phyloP scores from a whole-genome alignment of 345 rosid genomes.

The Aurinia saxatilis region DNA sequence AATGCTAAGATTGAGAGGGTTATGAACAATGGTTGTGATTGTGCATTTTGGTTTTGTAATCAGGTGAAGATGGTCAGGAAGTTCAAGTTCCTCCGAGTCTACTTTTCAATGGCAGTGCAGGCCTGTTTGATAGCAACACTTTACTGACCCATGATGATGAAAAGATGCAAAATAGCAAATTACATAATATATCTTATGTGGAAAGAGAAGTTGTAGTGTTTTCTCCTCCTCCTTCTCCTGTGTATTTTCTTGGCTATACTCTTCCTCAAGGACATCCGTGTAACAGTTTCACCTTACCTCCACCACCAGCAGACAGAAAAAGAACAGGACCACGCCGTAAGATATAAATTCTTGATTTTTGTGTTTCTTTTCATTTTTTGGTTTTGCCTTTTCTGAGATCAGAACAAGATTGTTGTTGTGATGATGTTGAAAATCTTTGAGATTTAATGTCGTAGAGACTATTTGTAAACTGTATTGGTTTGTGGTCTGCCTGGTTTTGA shows the following conservation, averaged over 20 bases:
- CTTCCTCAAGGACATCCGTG: slow-evolving; percentile 99
- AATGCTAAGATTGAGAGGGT: background rate
- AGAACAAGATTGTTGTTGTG: slow-evolving; percentile 1
- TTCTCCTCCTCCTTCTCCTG: slow-evolving; percentile 55
- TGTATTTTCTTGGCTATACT: slow-evolving; percentile 72
- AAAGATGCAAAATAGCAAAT: slow-evolving; percentile 13
- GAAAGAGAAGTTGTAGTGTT: background rate
- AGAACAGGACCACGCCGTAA: slow-evolving; percentile 96
- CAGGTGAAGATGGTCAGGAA: slow-evolving; percentile 71
- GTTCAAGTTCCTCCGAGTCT: slow-evolving; percentile 36
- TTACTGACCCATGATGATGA: too few relatives aligned
- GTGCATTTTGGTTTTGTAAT: slow-evolving; percentile 14
- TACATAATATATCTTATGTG: slow-evolving; percentile 23
- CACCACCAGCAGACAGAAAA: slow-evolving; percentile 93
- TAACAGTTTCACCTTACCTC: slow-evolving; percentile 76
- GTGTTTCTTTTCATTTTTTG: background rate
- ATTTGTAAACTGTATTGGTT: slow-evolving; percentile 8
- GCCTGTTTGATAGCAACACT: slow-evolving; percentile 16
- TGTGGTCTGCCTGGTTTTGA: slow-evolving; percentile 17
- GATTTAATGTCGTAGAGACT: background rate
- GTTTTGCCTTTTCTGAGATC: background rate
- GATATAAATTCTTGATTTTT: slow-evolving; percentile 20
- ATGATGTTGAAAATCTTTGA: slow-evolving; percentile 2
- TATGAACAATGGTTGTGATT: background rate
- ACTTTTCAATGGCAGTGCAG: slow-evolving; percentile 32